Evolutionary conservation across 305 asterid species (phyloP).

Genomic region (Nicotiana rustica): DNA sequence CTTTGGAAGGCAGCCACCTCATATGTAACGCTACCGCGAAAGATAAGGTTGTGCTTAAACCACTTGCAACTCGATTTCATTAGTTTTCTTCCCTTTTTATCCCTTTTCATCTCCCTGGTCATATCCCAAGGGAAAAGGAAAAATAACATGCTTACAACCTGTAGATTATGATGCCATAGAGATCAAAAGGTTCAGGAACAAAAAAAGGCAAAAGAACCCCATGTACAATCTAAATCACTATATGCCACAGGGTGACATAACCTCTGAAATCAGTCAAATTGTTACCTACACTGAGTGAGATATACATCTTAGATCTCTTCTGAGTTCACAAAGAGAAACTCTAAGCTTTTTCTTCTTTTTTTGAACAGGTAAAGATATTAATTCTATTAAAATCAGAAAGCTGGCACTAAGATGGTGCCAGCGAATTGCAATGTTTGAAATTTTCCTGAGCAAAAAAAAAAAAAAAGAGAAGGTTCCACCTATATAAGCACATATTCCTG

Average conservation of each 20-base stretch:
- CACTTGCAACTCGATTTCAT: neutral
- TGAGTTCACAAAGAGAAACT: neutral
- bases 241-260: neutral
- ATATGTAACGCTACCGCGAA: neutral
- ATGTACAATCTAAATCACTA: neutral
- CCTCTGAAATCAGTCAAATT: neutral
- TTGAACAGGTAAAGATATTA: slow-evolving; percentile 11
- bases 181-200: neutral
- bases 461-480: neutral
- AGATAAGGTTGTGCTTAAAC: neutral
- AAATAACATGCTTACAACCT: neutral
- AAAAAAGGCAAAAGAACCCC: neutral
- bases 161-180: neutral
- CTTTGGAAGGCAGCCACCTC: neutral
- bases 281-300: neutral
- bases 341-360: neutral
- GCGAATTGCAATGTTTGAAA: neutral
- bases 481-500: slow-evolving; percentile 1
- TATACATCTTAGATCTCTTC: neutral
- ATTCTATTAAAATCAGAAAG: neutral
- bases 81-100: neutral
- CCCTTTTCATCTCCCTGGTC: slow-evolving; percentile 9
- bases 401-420: slow-evolving; percentile 4
- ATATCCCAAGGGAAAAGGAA: neutral
- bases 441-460: neutral